Evolutionary conservation across 441 rosid genomes (phyloP).

Genomic region (Bruguiera hainesii): DNA sequence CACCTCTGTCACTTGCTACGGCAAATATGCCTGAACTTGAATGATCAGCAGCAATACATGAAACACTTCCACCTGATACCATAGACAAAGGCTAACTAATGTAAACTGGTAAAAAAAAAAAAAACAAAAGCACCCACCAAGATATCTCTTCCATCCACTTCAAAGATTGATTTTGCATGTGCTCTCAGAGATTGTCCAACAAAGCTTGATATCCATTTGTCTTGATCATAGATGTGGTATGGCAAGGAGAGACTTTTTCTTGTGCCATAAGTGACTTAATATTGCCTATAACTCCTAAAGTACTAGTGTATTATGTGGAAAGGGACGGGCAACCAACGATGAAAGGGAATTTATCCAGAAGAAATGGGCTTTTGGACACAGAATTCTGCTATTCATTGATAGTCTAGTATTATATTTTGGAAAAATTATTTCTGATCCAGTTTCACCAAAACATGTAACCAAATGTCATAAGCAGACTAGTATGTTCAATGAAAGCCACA

Average conservation of each 20-base stretch:
- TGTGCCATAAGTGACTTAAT: no score
- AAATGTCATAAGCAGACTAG: no score
- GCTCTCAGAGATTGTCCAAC: neutral
- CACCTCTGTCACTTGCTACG: constrained; percentile 55
- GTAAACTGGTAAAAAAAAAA: neutral
- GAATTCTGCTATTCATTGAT: no score
- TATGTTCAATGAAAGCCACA: no score
- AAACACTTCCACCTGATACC: constrained; percentile 49
- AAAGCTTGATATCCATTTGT: neutral
- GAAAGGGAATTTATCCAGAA: no score
- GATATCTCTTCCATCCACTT: neutral
- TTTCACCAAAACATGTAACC: no score
- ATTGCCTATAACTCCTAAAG: neutral
- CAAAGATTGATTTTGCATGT: neutral
- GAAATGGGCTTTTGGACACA: no score
- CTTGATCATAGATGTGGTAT: neutral
- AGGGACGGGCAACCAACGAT: neutral
- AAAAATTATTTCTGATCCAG: no score
- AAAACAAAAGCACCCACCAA: neutral
- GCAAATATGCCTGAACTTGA: constrained; percentile 47
- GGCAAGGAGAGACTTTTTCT: neutral
- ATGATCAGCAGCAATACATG: constrained; percentile 68
- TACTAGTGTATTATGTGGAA: neutral
- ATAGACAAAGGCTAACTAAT: neutral
- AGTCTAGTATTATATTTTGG: no score